phyloP scores from a whole-genome alignment of 495 filamentous ascomycete genomes.

The Cercophora scortea region DNA sequence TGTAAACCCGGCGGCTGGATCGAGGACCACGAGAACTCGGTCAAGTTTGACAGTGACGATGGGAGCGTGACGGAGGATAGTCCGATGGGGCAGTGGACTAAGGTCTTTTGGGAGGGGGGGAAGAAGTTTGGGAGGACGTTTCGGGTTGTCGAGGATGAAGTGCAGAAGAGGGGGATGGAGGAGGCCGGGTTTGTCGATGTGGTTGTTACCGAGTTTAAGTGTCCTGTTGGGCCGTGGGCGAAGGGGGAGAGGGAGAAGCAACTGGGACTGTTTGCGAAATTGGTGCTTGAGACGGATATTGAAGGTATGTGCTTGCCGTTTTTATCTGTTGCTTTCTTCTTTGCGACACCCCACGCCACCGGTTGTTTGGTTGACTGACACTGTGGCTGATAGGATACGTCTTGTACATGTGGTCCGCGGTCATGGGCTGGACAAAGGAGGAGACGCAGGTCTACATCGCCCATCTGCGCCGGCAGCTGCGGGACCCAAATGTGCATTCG shows the following conservation, averaged over 20 bases:
- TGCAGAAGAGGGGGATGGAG: constrained; percentile 30
- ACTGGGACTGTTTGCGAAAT: constrained; percentile 27
- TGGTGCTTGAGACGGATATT: constrained; percentile 17
- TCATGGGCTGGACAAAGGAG: constrained; percentile 18
- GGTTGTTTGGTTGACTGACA: no score
- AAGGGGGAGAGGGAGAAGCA: constrained; percentile 16
- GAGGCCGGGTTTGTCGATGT: constrained; percentile 41
- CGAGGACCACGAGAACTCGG: constrained; percentile 19
- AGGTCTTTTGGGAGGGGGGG: constrained; percentile 10
- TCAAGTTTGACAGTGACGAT: constrained; percentile 12
- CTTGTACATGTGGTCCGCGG: constrained; percentile 22
- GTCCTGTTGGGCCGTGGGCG: neutral
- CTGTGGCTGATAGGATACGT: constrained; percentile 14
- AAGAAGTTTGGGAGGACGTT: constrained; percentile 7
- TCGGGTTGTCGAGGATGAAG: constrained; percentile 16
- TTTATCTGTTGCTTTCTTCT: no score
- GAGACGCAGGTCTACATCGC: constrained; percentile 10
- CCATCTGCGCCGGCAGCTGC: constrained; percentile 11
- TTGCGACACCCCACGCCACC: no score
- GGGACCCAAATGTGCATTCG: constrained; percentile 8
- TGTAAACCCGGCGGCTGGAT: constrained; percentile 18
- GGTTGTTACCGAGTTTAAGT: constrained; percentile 7
- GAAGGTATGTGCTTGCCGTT: constrained; percentile 7
- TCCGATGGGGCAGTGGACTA: constrained; percentile 12
- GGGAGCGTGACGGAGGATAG: constrained; percentile 5